phyloP scores from a whole-genome alignment of 2,329 filamentous ascomycete species.

The Camillea tinctor region DNA sequence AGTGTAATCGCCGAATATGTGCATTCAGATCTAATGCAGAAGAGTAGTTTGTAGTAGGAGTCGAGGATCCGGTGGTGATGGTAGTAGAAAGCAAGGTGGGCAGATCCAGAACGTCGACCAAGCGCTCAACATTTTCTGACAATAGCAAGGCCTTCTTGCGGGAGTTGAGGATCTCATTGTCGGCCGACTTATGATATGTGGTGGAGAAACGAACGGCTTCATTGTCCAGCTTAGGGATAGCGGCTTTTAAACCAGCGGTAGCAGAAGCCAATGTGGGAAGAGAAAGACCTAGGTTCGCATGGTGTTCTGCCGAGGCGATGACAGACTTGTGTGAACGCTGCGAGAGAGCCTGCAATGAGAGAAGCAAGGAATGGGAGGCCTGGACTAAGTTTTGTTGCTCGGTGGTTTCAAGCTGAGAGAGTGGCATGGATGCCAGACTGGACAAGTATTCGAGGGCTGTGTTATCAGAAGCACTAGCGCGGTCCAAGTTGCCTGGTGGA shows the following conservation, averaged over 20 bases:
- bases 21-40: conserved; percentile 87
- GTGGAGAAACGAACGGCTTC: conserved; percentile 78
- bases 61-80: conserved; percentile 57
- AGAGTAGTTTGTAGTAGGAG: conserved; percentile 70
- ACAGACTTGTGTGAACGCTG: conserved; percentile 86
- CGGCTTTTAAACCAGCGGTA: conserved; percentile 64
- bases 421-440: conserved; percentile 72
- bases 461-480: conserved; percentile 45
- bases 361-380: conserved; percentile 73
- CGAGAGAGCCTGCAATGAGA: conserved; percentile 82
- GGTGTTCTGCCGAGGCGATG: conserved; percentile 75
- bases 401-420: conserved; percentile 67
- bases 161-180: conserved; percentile 67
- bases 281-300: conserved; percentile 69
- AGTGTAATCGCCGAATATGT: conserved; percentile 85
- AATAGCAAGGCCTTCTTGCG: conserved; percentile 80
- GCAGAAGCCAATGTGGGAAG: conserved; percentile 69
- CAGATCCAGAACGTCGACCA: conserved; percentile 88
- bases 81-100: conserved; percentile 82
- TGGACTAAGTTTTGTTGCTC: conserved; percentile 82
- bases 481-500: conserved; percentile 49
- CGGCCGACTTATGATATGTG: conserved; percentile 73
- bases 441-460: conserved; percentile 70
- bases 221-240: conserved; percentile 75
- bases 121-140: conserved; percentile 80